Conservation (phyloP, 2,329 filamentous ascomycete species). For the Malbranchea zuffiana region DNA sequence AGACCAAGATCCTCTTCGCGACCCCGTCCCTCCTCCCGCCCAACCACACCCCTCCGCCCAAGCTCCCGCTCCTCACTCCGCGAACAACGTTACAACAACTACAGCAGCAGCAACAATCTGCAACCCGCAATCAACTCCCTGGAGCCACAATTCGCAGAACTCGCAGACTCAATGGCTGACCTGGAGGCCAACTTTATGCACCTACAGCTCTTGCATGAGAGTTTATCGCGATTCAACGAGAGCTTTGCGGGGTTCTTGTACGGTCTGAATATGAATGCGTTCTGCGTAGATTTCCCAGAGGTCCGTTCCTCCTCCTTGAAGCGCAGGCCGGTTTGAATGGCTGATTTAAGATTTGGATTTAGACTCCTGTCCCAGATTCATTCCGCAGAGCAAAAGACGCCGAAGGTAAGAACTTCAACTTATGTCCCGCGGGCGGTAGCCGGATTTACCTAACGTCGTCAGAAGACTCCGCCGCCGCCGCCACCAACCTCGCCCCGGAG, state of each 20-base stretch:
- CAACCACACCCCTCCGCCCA: conserved; percentile 83
- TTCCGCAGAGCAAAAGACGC: conserved; percentile 55
- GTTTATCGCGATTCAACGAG: conserved; percentile 82
- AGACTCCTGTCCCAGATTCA: conserved; percentile 76
- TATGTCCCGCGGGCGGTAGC: not conserved
- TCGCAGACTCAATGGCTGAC: conserved; percentile 88
- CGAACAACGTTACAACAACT: conserved; percentile 48
- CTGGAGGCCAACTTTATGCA: conserved; percentile 97
- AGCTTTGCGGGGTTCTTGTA: conserved; percentile 94
- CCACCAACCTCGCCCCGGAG: conserved; percentile 10
- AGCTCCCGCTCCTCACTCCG: conserved; percentile 82
- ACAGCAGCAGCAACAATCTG: conserved; percentile 28
- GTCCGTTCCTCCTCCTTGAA: conserved; percentile 35
- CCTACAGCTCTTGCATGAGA: conserved; percentile 93
- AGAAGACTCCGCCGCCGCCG: conserved; percentile 4
- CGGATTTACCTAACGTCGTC: not conserved
- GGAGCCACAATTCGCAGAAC: conserved; percentile 83
- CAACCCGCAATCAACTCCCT: conserved; percentile 63
- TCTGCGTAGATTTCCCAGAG: conserved; percentile 96
- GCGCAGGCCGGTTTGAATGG: not conserved
- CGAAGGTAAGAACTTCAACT: conserved; percentile 5
- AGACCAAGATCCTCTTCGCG: conserved; percentile 46
- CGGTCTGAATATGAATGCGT: conserved; percentile 96
- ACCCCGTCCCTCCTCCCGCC: conserved; percentile 55
- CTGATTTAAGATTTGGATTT: not conserved